Evolutionary conservation across 2,329 filamentous ascomycete genomes (phyloP).

Genomic region (Clarireedia sp.): DNA sequence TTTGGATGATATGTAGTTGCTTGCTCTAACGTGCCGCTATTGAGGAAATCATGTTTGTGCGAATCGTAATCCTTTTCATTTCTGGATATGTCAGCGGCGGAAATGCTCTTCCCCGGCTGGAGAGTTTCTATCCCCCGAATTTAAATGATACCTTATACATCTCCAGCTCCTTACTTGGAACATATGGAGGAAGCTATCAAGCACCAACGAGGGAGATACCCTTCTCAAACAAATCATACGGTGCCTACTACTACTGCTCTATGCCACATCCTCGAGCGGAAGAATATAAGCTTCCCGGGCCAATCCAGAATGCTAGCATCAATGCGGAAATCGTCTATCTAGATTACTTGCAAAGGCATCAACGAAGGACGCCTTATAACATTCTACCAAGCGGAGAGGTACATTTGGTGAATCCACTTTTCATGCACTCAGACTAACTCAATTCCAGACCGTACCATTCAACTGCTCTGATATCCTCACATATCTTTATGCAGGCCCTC

Average conservation of each 20-base stretch:
- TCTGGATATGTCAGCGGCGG: neutral
- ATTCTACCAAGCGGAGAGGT: slow-evolving; percentile 34
- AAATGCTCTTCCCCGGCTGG: slow-evolving; percentile 8
- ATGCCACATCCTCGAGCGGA: slow-evolving; percentile 33
- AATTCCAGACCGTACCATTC: slow-evolving; percentile 31
- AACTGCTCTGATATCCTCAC: slow-evolving; percentile 32
- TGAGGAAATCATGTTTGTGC: neutral
- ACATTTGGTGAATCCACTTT: neutral
- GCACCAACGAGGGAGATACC: slow-evolving; percentile 21
- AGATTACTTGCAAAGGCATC: slow-evolving; percentile 34
- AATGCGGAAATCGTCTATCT: slow-evolving; percentile 31
- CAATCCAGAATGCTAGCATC: slow-evolving; percentile 25
- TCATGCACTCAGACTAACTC: neutral
- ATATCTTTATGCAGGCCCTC: slow-evolving; percentile 30
- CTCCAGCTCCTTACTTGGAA: slow-evolving; percentile 29
- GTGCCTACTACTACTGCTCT: slow-evolving; percentile 33
- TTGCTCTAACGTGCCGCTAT: too few relatives aligned
- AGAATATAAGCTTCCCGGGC: slow-evolving; percentile 28
- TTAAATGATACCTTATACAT: slow-evolving; percentile 34
- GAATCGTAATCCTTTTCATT: neutral
- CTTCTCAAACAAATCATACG: slow-evolving; percentile 19
- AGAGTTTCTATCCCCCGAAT: slow-evolving; percentile 31
- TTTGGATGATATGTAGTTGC: too few relatives aligned
- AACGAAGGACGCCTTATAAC: slow-evolving; percentile 33
- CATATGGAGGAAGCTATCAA: slow-evolving; percentile 32